Evolutionary conservation across 108 stramenopile genomes (phyloP).

Genomic region (Fragilariopsis cylindrus): DNA sequence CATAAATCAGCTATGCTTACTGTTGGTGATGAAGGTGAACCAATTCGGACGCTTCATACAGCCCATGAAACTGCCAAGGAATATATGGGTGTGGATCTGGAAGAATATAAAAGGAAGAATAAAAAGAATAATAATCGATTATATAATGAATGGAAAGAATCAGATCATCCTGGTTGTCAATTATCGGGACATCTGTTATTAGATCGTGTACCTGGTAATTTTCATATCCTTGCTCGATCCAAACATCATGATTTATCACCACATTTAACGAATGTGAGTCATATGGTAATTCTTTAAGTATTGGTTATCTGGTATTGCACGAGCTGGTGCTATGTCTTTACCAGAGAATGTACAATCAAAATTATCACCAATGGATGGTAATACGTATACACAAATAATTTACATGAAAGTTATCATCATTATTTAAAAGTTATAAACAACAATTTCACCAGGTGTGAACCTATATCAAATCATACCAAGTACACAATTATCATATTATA

Average conservation of each 20-base stretch:
- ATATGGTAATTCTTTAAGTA: constrained; percentile 85
- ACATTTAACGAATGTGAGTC: constrained; percentile 87
- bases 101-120: constrained; percentile 12
- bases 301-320: constrained; percentile 40
- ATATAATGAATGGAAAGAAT: constrained; percentile 45
- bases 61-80: constrained; percentile 36
- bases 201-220: constrained; percentile 96
- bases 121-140: constrained; percentile 16
- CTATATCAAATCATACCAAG: constrained; percentile 75
- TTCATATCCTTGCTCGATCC: constrained; percentile 87
- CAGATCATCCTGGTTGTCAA: constrained; percentile 90
- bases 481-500: constrained; percentile 74
- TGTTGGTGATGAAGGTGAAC: constrained; percentile 18
- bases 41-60: constrained; percentile 15
- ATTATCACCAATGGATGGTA: constrained; percentile 81
- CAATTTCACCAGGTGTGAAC: constrained; percentile 42
- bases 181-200: constrained; percentile 79
- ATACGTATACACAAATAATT: constrained; percentile 61
- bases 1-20: constrained; percentile 39
- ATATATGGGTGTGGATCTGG: constrained; percentile 1
- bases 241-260: constrained; percentile 82
- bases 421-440: constrained; percentile 88
- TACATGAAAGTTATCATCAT: constrained; percentile 92
- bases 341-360: constrained; percentile 45
- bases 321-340: constrained; percentile 10